Conservation (phyloP, 768 basidiomycete genomes). For the Cystobasidium onofrii region DNA sequence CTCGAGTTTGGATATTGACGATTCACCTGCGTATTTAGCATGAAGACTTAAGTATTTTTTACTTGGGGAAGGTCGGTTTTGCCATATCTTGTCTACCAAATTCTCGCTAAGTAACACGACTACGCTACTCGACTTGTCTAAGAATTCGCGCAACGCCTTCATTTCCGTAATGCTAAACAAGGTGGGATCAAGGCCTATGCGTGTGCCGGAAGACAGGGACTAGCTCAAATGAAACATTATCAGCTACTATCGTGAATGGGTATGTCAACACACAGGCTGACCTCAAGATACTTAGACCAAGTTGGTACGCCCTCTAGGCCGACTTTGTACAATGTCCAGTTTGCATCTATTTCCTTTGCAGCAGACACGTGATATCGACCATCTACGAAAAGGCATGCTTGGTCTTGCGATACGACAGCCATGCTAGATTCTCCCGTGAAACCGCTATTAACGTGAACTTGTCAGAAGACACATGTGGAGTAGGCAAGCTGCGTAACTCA, state of each 20-base stretch:
- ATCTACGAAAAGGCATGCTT: constrained; percentile 40
- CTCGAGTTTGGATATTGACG: constrained; percentile 60
- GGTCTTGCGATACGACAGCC: constrained; percentile 35
- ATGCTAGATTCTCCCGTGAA: constrained; percentile 41
- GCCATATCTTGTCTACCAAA: constrained; percentile 73
- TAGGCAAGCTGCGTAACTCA: background rate
- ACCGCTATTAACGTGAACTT: constrained; percentile 6
- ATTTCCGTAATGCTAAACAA: constrained; percentile 51
- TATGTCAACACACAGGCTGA: no score
- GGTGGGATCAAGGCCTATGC: constrained; percentile 75
- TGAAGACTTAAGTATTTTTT: constrained; percentile 48
- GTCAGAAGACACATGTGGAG: background rate
- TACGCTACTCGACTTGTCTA: constrained; percentile 51
- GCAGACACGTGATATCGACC: constrained; percentile 41
- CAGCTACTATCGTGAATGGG: no score
- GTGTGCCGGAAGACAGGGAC: constrained; percentile 47
- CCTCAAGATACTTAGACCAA: constrained; percentile 66
- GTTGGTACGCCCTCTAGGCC: constrained; percentile 56
- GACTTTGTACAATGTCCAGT: constrained; percentile 57
- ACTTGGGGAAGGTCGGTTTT: constrained; percentile 63
- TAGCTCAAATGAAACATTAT: background rate
- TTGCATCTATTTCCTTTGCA: constrained; percentile 33
- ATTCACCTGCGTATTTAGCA: constrained; percentile 54
- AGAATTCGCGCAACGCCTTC: constrained; percentile 49
- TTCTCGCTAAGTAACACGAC: constrained; percentile 75